These are phyloP conservation scores for Suillus plorans DNA, from an alignment of 768 basidiomycete species.

Conservation along the genomic window DNA sequence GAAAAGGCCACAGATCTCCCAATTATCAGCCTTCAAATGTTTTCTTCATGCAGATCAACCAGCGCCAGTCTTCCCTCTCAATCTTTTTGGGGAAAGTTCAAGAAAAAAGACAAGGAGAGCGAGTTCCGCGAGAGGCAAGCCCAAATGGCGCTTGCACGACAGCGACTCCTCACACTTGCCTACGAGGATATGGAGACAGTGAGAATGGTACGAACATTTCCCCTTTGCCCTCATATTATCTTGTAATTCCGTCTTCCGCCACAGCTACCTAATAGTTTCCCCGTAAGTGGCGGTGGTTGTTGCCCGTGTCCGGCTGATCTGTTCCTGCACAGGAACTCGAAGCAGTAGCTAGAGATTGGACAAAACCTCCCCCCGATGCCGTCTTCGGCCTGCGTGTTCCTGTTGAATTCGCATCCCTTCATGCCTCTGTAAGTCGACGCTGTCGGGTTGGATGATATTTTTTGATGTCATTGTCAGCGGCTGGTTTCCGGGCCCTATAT, in stretches of 20 bases:
- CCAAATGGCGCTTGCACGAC: slow-evolving; percentile 69
- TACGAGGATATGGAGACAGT: slow-evolving; percentile 88
- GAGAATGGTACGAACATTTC: slow-evolving; percentile 50
- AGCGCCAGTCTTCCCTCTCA: slow-evolving; percentile 56
- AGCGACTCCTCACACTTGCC: slow-evolving; percentile 77
- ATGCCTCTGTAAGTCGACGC: slow-evolving; percentile 65
- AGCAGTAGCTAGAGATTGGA: slow-evolving; percentile 79
- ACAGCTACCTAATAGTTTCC: slow-evolving; percentile 69
- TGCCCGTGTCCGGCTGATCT: slow-evolving; percentile 4
- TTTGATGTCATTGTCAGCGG: slow-evolving; percentile 47
- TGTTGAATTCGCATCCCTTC: slow-evolving; percentile 83
- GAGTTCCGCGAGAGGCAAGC: slow-evolving; percentile 54
- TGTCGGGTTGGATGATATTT: slow-evolving; percentile 14
- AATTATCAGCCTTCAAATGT: slow-evolving; percentile 30
- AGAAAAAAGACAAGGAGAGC: slow-evolving; percentile 63
- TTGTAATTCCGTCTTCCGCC: slow-evolving; percentile 11
- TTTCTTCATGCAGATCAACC: slow-evolving; percentile 54
- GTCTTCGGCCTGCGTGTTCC: slow-evolving; percentile 77
- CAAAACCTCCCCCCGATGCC: slow-evolving; percentile 80
- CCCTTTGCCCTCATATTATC: slow-evolving; percentile 8
- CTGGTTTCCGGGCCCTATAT: slow-evolving; percentile 82
- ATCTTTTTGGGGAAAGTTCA: slow-evolving; percentile 65
- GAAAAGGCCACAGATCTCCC: slow-evolving; percentile 30
- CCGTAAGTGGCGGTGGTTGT: slow-evolving; percentile 41
- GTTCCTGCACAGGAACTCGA: slow-evolving; percentile 65